phyloP scores from a whole-genome alignment of 2,329 filamentous ascomycete genomes.

The Plectosphaerella cucumerina region DNA sequence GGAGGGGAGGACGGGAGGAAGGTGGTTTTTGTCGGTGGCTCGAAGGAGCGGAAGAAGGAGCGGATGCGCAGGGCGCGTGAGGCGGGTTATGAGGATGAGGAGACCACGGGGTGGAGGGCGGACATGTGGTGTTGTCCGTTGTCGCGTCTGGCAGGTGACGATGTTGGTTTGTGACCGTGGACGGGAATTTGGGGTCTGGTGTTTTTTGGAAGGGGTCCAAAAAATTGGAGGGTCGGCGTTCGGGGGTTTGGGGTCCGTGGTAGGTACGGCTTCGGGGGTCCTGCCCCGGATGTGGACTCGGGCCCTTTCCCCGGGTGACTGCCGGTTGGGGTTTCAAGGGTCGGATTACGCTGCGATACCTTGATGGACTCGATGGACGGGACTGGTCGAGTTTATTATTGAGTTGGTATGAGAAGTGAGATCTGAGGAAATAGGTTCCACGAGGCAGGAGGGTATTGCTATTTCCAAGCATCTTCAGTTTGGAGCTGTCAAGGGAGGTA shows the following conservation, averaged over 20 bases:
- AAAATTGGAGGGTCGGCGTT: conserved; percentile 1
- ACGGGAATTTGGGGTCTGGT: neutral
- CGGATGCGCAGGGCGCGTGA: neutral
- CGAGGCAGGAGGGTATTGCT: too few relatives aligned
- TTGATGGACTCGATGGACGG: too few relatives aligned
- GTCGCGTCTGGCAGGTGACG: conserved; percentile 5
- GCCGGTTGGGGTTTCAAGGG: neutral
- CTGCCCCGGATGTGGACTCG: conserved; percentile 1
- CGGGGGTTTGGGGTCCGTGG: conserved; percentile 7
- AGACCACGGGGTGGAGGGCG: conserved; percentile 7
- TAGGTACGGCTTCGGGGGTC: conserved; percentile 7
- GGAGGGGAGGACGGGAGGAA: neutral
- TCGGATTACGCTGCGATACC: too few relatives aligned
- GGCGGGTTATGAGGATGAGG: conserved; percentile 3
- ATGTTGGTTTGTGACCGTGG: neutral
- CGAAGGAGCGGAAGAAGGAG: neutral
- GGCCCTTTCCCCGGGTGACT: neutral
- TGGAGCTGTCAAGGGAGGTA: too few relatives aligned
- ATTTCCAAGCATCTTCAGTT: too few relatives aligned
- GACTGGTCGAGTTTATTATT: too few relatives aligned
- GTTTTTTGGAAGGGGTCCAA: conserved; percentile 5
- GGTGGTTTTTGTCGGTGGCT: neutral
- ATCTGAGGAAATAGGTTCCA: too few relatives aligned
- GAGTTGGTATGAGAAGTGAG: too few relatives aligned
- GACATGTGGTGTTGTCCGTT: conserved; percentile 10